Evolutionary conservation across 495 filamentous ascomycete species (phyloP).

Genomic region (Xylaria sp.): DNA sequence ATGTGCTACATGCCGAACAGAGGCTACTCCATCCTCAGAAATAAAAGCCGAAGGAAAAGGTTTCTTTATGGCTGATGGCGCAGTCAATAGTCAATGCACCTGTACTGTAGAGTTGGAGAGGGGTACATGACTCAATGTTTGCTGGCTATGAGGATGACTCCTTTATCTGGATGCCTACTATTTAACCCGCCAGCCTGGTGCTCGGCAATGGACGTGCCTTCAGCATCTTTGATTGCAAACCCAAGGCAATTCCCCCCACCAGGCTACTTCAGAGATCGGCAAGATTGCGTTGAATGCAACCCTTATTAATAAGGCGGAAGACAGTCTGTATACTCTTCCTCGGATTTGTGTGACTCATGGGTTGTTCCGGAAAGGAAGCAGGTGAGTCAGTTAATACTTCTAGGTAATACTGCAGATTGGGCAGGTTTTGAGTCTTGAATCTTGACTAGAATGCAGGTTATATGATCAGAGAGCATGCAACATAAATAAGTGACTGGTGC

Average conservation of each 20-base stretch:
- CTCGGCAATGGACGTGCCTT: background rate
- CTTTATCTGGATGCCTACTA: background rate
- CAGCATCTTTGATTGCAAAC: background rate
- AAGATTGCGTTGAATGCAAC: background rate
- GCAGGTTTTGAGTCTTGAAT: too few relatives aligned
- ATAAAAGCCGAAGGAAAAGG: background rate
- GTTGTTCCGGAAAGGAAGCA: background rate
- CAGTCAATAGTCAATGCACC: background rate
- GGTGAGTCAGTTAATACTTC: constrained; percentile 1
- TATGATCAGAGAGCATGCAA: background rate
- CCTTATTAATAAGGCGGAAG: background rate
- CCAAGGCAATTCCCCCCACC: background rate
- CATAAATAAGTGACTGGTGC: background rate
- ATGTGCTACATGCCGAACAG: background rate
- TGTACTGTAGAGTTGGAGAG: background rate
- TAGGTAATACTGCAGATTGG: background rate
- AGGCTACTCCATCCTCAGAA: background rate
- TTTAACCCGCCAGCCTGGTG: background rate
- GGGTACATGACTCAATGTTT: constrained; percentile 7
- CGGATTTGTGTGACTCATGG: background rate
- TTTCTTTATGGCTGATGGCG: background rate
- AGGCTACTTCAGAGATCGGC: background rate
- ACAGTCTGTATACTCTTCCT: background rate
- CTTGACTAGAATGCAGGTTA: background rate
- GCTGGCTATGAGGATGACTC: background rate